Evolutionary conservation across 2,329 filamentous ascomycete species (phyloP), one percentile per base, ranked within the genome.

Genomic region (Fusarium sp.): DNA sequence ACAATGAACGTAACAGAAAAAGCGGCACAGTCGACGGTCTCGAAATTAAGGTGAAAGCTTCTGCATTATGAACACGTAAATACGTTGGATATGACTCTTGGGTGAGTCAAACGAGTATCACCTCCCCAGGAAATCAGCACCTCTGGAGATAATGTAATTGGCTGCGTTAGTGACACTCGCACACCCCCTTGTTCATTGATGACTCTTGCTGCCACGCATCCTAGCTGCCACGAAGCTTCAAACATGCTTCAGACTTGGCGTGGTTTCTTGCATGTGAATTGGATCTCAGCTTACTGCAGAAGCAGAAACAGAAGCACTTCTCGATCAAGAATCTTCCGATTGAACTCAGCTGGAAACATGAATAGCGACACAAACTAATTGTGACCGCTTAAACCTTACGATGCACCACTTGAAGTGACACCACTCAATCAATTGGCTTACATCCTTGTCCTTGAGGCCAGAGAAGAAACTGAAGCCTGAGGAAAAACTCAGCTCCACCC

Each of bases 181-280:
- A 68, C 64, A 68, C 50, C 68, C 70, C 71, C 57, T 69, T 72
- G 45, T 35, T 50, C 65, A 35, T 22, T 42, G 57, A 72, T 74
- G 71, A 73, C 71, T 73, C 71, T 71, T 56, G 49, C 63, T 74
- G 71, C 63, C 71, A 72, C 64, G 50, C 57, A 71, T 65, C 62
- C 67, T 29, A 53, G 70, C 70, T 68, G 62, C 62, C 65, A 68
- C 70, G 66, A 55, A 67, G 57, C 70, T 68, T 68, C 58, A 60
- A 33, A 39, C 33, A 46, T 41, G 31, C 50, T 62, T 56, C 39
- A 56, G 22, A 18, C 41, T 65, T 55, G 38, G 55, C 50, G 31
- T 67, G 7, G 7, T 42, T 46, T 68, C 33, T 64, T 25, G 55
- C 62, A 73, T 59, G 66, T 65, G 66, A 73, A 66, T 20, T 18